These are phyloP conservation scores for Ballota nigra DNA, from an alignment of 257 asterid species.

Conservation along the genomic window DNA sequence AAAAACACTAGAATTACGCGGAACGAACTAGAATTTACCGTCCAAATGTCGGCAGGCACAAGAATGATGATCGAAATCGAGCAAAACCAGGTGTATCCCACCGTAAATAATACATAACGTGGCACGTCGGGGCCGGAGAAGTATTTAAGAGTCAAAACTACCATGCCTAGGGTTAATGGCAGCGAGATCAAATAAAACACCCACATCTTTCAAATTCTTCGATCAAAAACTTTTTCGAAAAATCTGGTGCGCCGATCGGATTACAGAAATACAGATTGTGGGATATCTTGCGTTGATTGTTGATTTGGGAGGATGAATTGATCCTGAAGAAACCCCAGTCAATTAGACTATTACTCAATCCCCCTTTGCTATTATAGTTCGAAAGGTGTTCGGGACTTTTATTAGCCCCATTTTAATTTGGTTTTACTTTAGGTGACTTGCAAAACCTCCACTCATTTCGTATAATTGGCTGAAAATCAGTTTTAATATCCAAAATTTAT, in stretches of 20 bases:
- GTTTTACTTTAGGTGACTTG: too few relatives aligned
- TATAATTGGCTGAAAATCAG: too few relatives aligned
- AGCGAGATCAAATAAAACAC: slow-evolving; percentile 96
- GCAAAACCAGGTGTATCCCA: slow-evolving; percentile 98
- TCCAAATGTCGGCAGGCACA: slow-evolving; percentile 99
- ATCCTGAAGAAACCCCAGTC: slow-evolving; percentile 34
- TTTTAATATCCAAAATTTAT: too few relatives aligned
- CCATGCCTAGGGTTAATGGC: slow-evolving; percentile 93
- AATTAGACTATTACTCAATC: slow-evolving; percentile 17
- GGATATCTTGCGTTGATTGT: slow-evolving; percentile 3
- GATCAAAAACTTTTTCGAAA: neutral
- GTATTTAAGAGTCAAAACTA: slow-evolving; percentile 72
- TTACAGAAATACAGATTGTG: neutral
- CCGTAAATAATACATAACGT: slow-evolving; percentile 82
- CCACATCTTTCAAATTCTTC: slow-evolving; percentile 66
- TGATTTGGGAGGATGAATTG: slow-evolving; percentile 17
- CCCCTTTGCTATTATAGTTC: slow-evolving; percentile 16
- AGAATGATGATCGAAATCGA: slow-evolving; percentile 92
- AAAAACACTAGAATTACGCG: neutral
- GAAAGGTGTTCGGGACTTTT: neutral
- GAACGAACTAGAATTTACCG: slow-evolving; percentile 48
- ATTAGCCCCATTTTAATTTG: neutral
- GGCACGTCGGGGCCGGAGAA: slow-evolving; percentile 96
- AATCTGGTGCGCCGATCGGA: slow-evolving; percentile 17
- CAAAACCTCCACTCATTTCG: too few relatives aligned